phyloP scores from a whole-genome alignment of 768 basidiomycete genomes.

The Russula sp. region DNA sequence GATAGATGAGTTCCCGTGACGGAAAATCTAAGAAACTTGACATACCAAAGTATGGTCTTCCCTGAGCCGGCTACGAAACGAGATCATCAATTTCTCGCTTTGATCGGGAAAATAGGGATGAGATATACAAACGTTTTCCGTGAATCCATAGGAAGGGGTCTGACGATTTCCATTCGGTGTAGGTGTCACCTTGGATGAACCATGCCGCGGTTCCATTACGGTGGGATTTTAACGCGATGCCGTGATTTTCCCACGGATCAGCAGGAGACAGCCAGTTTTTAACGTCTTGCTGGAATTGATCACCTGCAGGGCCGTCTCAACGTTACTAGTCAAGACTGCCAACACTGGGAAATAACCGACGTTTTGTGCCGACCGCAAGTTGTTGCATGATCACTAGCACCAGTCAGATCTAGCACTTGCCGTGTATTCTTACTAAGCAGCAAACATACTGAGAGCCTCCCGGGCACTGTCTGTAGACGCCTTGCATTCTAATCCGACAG shows the following conservation, averaged over 20 bases:
- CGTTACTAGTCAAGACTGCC: background rate
- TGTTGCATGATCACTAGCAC: too few species aligned
- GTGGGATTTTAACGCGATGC: background rate
- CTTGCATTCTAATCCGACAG: background rate
- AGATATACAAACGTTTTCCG: background rate
- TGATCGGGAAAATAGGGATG: background rate
- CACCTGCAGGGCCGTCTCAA: background rate
- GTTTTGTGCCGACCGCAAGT: background rate
- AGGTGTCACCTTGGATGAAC: background rate
- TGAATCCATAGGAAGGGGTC: background rate
- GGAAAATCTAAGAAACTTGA: background rate
- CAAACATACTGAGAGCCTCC: too few species aligned
- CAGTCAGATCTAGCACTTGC: too few species aligned
- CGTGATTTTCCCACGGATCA: constrained; percentile 4
- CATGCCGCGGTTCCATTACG: background rate
- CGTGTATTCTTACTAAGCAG: too few species aligned
- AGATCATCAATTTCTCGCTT: background rate
- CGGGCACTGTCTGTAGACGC: too few species aligned
- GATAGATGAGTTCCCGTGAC: background rate
- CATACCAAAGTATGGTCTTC: background rate
- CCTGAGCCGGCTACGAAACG: background rate
- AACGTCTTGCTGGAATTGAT: background rate
- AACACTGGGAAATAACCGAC: background rate
- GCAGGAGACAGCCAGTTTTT: background rate
- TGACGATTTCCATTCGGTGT: background rate